Evolutionary conservation across 371 early-diverging fungal genomes (phyloP), one percentile per base, ranked within the genome.

Genomic region (Circinella minor): DNA sequence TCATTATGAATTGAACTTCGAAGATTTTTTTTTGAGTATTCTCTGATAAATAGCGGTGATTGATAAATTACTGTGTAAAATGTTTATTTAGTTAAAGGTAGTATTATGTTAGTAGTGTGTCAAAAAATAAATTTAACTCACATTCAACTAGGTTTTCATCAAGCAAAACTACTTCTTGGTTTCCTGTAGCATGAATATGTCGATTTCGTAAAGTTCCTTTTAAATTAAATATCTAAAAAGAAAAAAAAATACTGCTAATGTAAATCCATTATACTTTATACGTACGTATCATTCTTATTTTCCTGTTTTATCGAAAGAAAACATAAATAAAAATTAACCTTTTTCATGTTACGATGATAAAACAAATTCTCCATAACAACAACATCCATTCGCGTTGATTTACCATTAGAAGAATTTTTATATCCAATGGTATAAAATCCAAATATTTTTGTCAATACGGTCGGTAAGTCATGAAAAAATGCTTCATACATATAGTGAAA

Each of bases 301-400:
- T 27, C 27, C 27, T 27, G 1, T 27, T 27, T 27, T 27, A 27
- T 27, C 27, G 27, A 1, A 27, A 27, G 27, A 27, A 27, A 27
- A 27, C 27, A 43, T 9, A 43, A 43, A 43, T 51, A 15, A 15
- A 17, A 13, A 57, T 36, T 36, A 71, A 89, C 92, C 81, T 86
- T 85, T 47, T 87, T 87, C 46, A 95, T 86, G 57, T 89, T 89
- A 36, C 95, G 87, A 65, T 95, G 90, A 75, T 94, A 96, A 73
- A 96, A 98, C 67, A 99, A 75, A 70, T 98, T 96, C 74, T 99
- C 99, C 98, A 98, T 98, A 6, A 99, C 93, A 4, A 98, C 74
- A 3, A 98, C 89, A 80, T 97, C 96, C 88, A 97, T 91, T 65
- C 93, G 88, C 81, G 92, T 89, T 14, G 88, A 88, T 65, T 93